phyloP scores from a whole-genome alignment of 345 rosid genomes.

The Microcos paniculata region DNA sequence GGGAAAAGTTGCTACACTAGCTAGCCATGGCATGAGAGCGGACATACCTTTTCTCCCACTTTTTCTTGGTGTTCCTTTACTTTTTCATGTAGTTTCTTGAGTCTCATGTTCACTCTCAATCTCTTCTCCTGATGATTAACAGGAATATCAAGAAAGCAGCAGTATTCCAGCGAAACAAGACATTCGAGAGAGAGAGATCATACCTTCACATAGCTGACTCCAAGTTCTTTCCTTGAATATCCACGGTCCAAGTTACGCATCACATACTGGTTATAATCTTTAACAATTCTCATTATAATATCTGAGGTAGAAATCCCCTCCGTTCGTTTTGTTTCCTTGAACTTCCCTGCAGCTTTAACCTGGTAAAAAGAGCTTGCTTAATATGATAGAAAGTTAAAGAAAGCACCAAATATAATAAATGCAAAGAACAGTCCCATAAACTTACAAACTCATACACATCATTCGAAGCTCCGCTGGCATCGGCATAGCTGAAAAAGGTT shows the following conservation, averaged over 20 bases:
- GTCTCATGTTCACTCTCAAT: slow-evolving; percentile 84
- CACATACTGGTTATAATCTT: slow-evolving; percentile 93
- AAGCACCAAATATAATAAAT: not conserved
- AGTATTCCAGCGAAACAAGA: not conserved
- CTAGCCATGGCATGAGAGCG: slow-evolving; percentile 11
- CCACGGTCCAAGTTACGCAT: slow-evolving; percentile 91
- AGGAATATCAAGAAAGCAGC: slow-evolving; percentile 1
- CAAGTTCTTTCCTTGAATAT: slow-evolving; percentile 89
- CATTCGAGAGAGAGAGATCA: slow-evolving; percentile 12
- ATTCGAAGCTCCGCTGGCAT: slow-evolving; percentile 82
- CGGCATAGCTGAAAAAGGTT: slow-evolving; percentile 67
- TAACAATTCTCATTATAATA: slow-evolving; percentile 90
- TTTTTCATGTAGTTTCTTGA: slow-evolving; percentile 87
- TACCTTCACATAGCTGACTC: slow-evolving; percentile 92
- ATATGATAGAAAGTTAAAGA: slow-evolving; percentile 7
- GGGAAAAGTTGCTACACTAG: not conserved
- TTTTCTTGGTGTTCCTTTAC: slow-evolving; percentile 92
- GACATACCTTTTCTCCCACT: slow-evolving; percentile 74
- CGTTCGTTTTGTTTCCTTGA: slow-evolving; percentile 88
- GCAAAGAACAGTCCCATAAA: slow-evolving; percentile 19
- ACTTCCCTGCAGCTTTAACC: slow-evolving; percentile 88
- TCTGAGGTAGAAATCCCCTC: slow-evolving; percentile 95
- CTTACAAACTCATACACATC: slow-evolving; percentile 96
- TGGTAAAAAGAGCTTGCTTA: slow-evolving; percentile 26
- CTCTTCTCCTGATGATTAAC: slow-evolving; percentile 72